Base-by-base conservation (phyloP, 495 filamentous ascomycete genomes). In the Alectoria sarmentosa region DNA sequence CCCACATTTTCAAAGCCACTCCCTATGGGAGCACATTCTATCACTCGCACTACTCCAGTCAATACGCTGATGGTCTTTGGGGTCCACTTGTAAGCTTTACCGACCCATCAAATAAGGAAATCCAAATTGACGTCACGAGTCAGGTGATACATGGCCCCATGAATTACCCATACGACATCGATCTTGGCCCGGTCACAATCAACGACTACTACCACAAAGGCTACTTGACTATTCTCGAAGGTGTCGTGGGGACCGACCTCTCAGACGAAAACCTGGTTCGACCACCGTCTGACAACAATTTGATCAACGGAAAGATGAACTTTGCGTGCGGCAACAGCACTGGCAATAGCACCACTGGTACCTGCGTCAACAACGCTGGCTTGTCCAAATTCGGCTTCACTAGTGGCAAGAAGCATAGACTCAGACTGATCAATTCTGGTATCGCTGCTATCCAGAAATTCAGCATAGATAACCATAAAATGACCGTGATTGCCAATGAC, bases 71-170 rank as follows among this genome's bases (percentile, higher is more conserved):
- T 34, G 83, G 82, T 36, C 62, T 82, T 10, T 69, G 75, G 57
- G 86, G 86, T 13, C 72, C 83, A 11, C 75, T 88, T 61, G 72
- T 82, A 60, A 82, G 88, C 71, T n/a, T n/a, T n/a, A n/a, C n/a
- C n/a, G n/a, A n/a, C n/a, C n/a, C n/a, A n/a, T n/a, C n/a, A n/a
- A n/a, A n/a, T n/a, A n/a, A n/a, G n/a, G n/a, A n/a, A n/a, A n/a
- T n/a, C n/a, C n/a, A n/a, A n/a, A n/a, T n/a, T n/a, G n/a, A 23
- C 26, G 2, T 26, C n/a, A 13, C 5, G n/a, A n/a, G n/a, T n/a
- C 5, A 48, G 44, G n/a, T 48, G 8, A 48, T 48, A 48, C 77
- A 88, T 67, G 86, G 85, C 4, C 86, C 86, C 8, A 73, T 77
- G 6, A 79, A 76, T 23, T 73, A 71, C 15, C 67, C 80, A 38